Percentiles rank a stretch among this genome's conserved stretches.
Evolutionary conservation across 169 alveolate genomes (phyloP).

Genomic region (Plasmodium knowlesi): DNA sequence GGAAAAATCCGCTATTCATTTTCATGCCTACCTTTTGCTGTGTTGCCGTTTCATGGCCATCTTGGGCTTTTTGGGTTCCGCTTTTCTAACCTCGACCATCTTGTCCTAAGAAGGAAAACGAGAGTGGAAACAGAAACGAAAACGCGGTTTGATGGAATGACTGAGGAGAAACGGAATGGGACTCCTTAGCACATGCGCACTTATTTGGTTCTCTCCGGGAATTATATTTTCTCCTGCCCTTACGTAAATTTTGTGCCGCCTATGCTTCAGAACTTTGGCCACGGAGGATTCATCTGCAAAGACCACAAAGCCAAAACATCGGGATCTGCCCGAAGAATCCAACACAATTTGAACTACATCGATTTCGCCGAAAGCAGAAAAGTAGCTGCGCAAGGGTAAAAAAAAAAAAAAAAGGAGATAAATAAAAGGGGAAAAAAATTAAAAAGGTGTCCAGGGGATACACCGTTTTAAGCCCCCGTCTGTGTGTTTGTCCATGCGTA

Average conservation of each 20-base stretch:
- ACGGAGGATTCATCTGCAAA: slow-evolving; percentile 46
- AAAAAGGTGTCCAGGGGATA: background rate
- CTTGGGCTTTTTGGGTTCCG: slow-evolving; percentile 56
- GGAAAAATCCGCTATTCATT: background rate
- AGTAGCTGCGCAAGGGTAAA: slow-evolving; percentile 23
- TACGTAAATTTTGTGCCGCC: slow-evolving; percentile 51
- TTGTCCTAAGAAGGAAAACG: slow-evolving; percentile 9
- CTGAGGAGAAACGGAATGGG: background rate
- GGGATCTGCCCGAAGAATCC: slow-evolving; percentile 61
- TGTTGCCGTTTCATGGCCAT: slow-evolving; percentile 62
- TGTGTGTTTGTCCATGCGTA: background rate
- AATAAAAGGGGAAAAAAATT: background rate
- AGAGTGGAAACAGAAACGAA: background rate
- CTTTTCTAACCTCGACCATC: slow-evolving; percentile 70
- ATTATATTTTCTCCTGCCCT: background rate
- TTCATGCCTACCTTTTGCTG: slow-evolving; percentile 15
- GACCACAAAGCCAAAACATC: slow-evolving; percentile 71
- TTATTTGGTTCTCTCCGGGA: background rate
- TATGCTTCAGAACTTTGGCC: slow-evolving; percentile 60
- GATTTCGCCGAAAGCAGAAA: slow-evolving; percentile 47
- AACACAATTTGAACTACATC: slow-evolving; percentile 62
- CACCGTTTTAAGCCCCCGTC: background rate
- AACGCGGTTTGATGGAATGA: background rate
- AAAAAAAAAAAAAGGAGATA: too few species aligned
- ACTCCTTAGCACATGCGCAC: background rate